Percentiles rank a stretch among this genome's conserved stretches.
phyloP scores from a whole-genome alignment of 495 filamentous ascomycete genomes.

The Astrothelium macrocarpum region DNA sequence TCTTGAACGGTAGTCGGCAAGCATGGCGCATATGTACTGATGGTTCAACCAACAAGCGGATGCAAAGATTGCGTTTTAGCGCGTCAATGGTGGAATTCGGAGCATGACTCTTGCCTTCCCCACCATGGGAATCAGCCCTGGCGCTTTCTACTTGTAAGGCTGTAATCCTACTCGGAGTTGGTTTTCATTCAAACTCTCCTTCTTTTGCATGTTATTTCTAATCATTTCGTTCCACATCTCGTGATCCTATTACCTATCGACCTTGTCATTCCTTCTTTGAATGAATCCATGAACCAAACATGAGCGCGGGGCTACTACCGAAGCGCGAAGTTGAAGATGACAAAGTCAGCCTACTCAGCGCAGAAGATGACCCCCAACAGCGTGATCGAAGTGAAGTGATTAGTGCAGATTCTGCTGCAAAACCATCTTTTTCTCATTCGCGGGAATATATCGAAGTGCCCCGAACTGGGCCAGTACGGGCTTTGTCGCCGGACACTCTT shows the following conservation, averaged over 20 bases:
- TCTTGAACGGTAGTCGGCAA: too few relatives aligned
- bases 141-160: background rate
- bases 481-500: conserved; percentile 28
- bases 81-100: background rate
- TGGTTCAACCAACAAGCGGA: too few relatives aligned
- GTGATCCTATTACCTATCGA: background rate
- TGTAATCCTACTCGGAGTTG: background rate
- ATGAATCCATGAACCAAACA: background rate
- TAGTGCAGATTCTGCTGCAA: background rate
- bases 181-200: background rate
- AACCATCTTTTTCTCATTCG: background rate
- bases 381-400: background rate
- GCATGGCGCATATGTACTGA: too few relatives aligned
- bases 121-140: background rate
- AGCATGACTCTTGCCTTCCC: background rate
- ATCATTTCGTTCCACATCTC: background rate
- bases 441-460: conserved; percentile 20
- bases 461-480: conserved; percentile 20
- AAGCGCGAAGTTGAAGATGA: conserved; percentile 10
- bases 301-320: background rate
- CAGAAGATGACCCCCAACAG: conserved; percentile 2
- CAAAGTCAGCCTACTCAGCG: conserved; percentile 9
- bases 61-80: background rate
- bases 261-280: background rate
- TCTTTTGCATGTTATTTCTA: background rate